Conservation (phyloP, 495 filamentous ascomycete species). For the Pyronema domesticum region DNA sequence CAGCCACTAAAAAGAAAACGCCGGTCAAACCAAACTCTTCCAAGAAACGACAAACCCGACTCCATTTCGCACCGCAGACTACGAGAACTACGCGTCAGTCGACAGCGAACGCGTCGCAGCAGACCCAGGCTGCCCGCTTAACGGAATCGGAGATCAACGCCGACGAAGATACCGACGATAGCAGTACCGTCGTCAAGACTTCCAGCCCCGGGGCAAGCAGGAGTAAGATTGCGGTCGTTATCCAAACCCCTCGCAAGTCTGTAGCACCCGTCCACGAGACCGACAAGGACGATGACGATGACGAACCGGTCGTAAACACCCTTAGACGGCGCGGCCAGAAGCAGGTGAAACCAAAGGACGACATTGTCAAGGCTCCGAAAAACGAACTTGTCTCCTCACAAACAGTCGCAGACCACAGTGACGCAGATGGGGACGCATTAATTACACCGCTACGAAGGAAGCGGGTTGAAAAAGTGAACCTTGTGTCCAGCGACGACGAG, state of each 20-base stretch:
- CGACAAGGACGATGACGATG: slow-evolving; percentile 5
- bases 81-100: background rate
- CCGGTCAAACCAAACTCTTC: background rate
- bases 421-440: too few species aligned
- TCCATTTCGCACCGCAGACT: slow-evolving; percentile 7
- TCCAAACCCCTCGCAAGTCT: background rate
- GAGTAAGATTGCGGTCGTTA: background rate
- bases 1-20: slow-evolving; percentile 5
- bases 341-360: too few species aligned
- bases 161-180: background rate
- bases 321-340: background rate
- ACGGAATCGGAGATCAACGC: background rate
- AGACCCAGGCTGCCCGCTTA: background rate
- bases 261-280: background rate
- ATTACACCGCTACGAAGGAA: background rate
- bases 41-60: slow-evolving; percentile 15
- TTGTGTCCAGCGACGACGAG: background rate
- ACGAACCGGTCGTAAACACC: background rate
- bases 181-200: background rate
- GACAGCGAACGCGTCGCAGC: slow-evolving; percentile 2
- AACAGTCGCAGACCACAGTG: too few species aligned
- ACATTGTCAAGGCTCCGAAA: too few species aligned
- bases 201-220: background rate
- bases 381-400: too few species aligned
- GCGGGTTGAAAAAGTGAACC: background rate